phyloP scores from a whole-genome alignment of 148 eudicot species.

The Polygonum aviculare region DNA sequence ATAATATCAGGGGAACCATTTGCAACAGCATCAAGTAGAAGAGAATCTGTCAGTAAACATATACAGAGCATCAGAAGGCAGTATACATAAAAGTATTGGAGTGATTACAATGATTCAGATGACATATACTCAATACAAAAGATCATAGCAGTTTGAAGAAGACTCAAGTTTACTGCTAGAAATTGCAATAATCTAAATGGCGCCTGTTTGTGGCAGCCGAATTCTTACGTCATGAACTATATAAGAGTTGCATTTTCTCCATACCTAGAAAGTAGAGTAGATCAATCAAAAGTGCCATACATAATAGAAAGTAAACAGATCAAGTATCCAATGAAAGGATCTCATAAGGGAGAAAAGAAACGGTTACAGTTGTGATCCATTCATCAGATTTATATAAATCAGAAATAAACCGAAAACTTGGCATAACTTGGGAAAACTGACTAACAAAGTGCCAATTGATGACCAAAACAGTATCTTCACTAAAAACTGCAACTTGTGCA shows the following conservation, averaged over 20 bases:
- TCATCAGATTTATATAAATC: not conserved
- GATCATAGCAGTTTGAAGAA: not conserved
- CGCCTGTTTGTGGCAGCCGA: not conserved
- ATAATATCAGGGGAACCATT: constrained; percentile 60
- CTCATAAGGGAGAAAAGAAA: not conserved
- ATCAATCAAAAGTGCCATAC: not conserved
- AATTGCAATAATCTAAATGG: not conserved
- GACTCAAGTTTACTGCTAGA: not conserved
- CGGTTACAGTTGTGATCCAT: not conserved
- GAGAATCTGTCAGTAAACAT: constrained; percentile 43
- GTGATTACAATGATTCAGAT: not conserved
- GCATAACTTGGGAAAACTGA: not conserved
- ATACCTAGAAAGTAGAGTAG: not conserved
- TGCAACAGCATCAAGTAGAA: constrained; percentile 59
- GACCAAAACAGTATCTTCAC: not conserved
- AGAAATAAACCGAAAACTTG: not conserved
- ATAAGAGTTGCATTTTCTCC: not conserved
- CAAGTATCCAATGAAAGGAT: not conserved
- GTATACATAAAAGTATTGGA: constrained; percentile 8
- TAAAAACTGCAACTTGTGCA: not conserved
- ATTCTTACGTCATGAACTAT: not conserved
- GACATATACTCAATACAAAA: not conserved
- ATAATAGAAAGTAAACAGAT: not conserved
- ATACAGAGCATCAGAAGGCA: constrained; percentile 17
- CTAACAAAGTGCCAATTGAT: not conserved